These are phyloP conservation scores for Emergomyces orientalis DNA, from an alignment of 2,329 filamentous ascomycete genomes.

Conservation along the genomic window DNA sequence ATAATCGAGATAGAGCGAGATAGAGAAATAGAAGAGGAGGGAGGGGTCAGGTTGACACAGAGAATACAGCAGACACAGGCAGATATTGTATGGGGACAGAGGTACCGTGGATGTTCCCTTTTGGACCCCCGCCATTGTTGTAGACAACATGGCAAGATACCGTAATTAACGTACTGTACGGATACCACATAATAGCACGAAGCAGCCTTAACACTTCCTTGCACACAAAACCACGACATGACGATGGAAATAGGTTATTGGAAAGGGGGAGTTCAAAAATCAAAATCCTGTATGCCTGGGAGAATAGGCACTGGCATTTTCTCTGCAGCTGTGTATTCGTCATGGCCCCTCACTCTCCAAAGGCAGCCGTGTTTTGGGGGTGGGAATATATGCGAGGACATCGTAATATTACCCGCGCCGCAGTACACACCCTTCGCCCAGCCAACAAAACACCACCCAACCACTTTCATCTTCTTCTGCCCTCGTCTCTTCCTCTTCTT, in stretches of 20 bases:
- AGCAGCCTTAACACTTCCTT: too few species aligned
- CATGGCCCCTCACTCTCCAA: not conserved
- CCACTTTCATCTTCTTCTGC: conserved; percentile 10
- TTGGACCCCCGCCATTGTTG: not conserved
- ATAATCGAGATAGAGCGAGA: not conserved
- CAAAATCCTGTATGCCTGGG: not conserved
- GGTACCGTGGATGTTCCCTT: not conserved
- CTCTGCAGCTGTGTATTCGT: not conserved
- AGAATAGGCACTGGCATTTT: not conserved
- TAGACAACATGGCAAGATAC: not conserved
- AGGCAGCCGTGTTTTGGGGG: not conserved
- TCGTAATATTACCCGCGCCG: not conserved
- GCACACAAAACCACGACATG: not conserved
- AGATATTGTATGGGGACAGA: not conserved
- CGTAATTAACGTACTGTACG: not conserved
- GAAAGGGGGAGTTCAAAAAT: too few species aligned
- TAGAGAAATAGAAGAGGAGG: not conserved
- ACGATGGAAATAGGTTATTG: too few species aligned
- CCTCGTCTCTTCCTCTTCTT: conserved; percentile 13
- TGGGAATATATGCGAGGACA: not conserved
- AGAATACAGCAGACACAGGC: not conserved
- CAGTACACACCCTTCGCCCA: too few species aligned
- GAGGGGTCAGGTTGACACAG: not conserved
- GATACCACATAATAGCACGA: not conserved
- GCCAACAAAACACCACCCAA: too few species aligned